A percentile compares a stretch with the other conserved stretches of the same genome.
These are phyloP conservation scores for Paraglomus brasilianum DNA, from an alignment of 192 early-diverging fungal species.

Conservation along the genomic window DNA sequence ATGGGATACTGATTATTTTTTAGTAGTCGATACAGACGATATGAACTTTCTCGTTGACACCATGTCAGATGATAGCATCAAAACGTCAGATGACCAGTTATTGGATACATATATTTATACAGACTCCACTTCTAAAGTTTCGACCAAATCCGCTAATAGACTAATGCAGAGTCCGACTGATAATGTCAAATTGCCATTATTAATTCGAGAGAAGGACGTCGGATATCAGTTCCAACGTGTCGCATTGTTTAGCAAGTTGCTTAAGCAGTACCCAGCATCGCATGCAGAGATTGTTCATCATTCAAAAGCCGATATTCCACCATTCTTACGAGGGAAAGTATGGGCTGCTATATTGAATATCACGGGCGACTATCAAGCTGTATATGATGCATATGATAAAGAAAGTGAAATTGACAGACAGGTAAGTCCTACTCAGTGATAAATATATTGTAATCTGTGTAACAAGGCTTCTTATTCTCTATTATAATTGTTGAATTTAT, in stretches of 20 bases:
- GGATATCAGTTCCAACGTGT: constrained; percentile 61
- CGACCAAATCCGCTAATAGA: constrained; percentile 3
- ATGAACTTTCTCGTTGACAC: constrained; percentile 55
- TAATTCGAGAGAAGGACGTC: constrained; percentile 56
- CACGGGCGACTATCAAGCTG: constrained; percentile 50
- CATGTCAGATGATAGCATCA: constrained; percentile 27
- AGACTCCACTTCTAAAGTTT: not conserved
- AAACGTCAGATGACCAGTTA: constrained; percentile 34
- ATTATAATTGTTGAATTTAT: not conserved
- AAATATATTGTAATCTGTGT: too few species aligned
- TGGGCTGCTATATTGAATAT: constrained; percentile 68
- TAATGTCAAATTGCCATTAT: constrained; percentile 45
- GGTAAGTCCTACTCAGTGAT: constrained; percentile 30
- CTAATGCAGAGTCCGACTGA: constrained; percentile 31
- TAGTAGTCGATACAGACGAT: constrained; percentile 55
- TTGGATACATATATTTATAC: constrained; percentile 14
- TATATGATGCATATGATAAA: constrained; percentile 55
- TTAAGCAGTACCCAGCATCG: constrained; percentile 59
- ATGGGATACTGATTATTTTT: constrained; percentile 58
- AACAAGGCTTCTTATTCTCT: constrained; percentile 23
- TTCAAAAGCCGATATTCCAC: constrained; percentile 60
- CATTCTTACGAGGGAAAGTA: constrained; percentile 58
- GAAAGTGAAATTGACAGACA: constrained; percentile 60
- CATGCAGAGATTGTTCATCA: constrained; percentile 56
- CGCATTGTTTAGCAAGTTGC: constrained; percentile 50